These are phyloP conservation scores for Hypoxylon sp. DNA, from an alignment of 2,329 filamentous ascomycete genomes.

Conservation along the genomic window DNA sequence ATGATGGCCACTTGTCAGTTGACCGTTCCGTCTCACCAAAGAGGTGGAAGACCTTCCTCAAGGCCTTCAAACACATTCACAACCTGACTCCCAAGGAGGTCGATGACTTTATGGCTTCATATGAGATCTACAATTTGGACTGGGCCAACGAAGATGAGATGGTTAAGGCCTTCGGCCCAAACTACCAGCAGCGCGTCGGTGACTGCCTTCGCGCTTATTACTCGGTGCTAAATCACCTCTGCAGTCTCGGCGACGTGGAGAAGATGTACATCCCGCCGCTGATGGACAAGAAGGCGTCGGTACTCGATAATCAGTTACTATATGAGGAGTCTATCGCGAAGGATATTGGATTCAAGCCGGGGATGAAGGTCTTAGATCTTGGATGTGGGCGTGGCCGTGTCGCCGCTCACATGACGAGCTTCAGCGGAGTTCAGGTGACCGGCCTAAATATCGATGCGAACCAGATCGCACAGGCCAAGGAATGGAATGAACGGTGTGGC, in stretches of 20 bases:
- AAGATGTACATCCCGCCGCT: constrained; percentile 71
- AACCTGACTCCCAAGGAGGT: constrained; percentile 66
- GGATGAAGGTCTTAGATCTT: constrained; percentile 65
- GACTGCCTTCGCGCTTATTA: constrained; percentile 68
- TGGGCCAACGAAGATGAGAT: constrained; percentile 67
- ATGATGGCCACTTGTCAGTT: constrained; percentile 48
- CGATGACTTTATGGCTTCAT: constrained; percentile 70
- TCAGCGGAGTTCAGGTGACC: constrained; percentile 63
- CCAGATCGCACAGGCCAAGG: constrained; percentile 57
- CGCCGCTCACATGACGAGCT: constrained; percentile 67
- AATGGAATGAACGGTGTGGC: constrained; percentile 52
- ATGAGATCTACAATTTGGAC: constrained; percentile 70
- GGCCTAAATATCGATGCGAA: constrained; percentile 70
- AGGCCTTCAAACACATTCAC: constrained; percentile 65
- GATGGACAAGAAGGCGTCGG: constrained; percentile 65
- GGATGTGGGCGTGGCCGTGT: constrained; percentile 68
- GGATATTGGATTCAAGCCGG: constrained; percentile 61
- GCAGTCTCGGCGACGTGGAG: constrained; percentile 69
- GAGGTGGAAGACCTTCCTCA: constrained; percentile 65
- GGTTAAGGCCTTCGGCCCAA: constrained; percentile 62
- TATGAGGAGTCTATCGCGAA: constrained; percentile 66
- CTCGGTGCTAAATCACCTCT: constrained; percentile 68
- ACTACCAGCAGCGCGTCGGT: constrained; percentile 66
- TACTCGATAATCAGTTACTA: constrained; percentile 67
- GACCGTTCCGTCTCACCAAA: constrained; percentile 64